Base-by-base conservation (phyloP, 2,329 filamentous ascomycete species). In the Alternaria conjuncta region DNA sequence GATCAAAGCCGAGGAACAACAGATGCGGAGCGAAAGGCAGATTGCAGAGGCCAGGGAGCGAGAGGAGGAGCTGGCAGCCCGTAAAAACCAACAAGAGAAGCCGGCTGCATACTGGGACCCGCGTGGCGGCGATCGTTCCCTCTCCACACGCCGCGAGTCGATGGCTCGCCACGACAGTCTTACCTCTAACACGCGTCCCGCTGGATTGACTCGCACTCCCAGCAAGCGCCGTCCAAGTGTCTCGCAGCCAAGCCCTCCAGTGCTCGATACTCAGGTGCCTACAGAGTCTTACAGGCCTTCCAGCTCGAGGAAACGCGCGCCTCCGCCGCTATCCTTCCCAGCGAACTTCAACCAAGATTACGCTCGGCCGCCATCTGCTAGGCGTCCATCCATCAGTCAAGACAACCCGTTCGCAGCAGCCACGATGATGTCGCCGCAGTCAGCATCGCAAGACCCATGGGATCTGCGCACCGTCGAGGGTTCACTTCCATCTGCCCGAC, bases 31-130 rank as follows among this genome's bases (percentile, higher is more conserved):
- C 2, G 75, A 78, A 50, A 71, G 70, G 8, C 36, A 65, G 11
- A 66, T 66, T 3, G 63, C 72, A n/a, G 71, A 75, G 9, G 69
- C 61, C 13, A 64, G 71, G 10, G 75, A 77, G 20, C 69, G 69
- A 7, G 75, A 75, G 36, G 75, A 78, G 44, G 41, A 63, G 58
- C 47, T 65, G 36, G 65, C 66, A 5, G 20, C 57, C 8, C 57
- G 74, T 3, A 57, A 64, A n/a, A 61, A 69, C 28, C 69, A 73
- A 53, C 76, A 77, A 50, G 72, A 65, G 61, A 69, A 57, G 25
- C 53, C 36, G 36, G 15, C 56, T 12, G 55, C 65, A 15, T 75
- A 76, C 60, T 78, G 67, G 44, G 66, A 75, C 41, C 73, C 71
- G 9, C 71, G 71, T 28, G 67, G 68, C 13, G 69, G 61, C 0